Base-by-base conservation (phyloP, 306 rosid species). In the Rubus idaeus region DNA sequence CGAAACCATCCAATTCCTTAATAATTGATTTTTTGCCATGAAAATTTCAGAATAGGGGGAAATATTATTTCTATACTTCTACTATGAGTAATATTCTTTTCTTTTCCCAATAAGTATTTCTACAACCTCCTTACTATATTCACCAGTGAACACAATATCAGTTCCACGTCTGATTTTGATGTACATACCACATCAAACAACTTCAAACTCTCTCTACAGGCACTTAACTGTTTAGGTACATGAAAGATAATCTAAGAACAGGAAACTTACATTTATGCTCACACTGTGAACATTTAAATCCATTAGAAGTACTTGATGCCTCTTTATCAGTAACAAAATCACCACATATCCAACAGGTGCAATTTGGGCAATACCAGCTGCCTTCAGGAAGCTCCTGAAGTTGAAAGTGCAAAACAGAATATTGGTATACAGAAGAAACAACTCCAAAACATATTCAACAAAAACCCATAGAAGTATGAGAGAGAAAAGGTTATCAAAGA, bases 321-420 rank as follows among this genome's bases (percentile, higher is more conserved):
- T 87, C 90, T 78, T 92, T 89, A 75, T 85, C 90, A 50, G 63
- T 81, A 61, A 88, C 97, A 70, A 95, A 83, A 81, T 79, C 78
- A 82, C 91, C 96, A 90, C 98, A 95, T 82, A 89, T 87, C 82
- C 83, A 81, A 87, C 98, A 95, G 78, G 93, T 85, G 87, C 98
- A 95, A 77, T 87, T 92, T 70, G 86, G 58, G 87, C 98, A 95
- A 57, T 95, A 95, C 97, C 97, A 95, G 86, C 83, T 87, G 74
- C 98, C 98, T 77, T 92, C 97, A 55, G 97, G 98, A 80, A 92
- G 90, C 79, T 95, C 98, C 98, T 95, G 90, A 77, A 81, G 56
- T 82, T 76, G 63, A 78, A 55, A 80, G 58, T 56, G 17, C 77
- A 81, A 68, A 75, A 35, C 46, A 71, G 45, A 77, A 76, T 65